Evolutionary conservation across 2,329 filamentous ascomycete genomes (phyloP).

Genomic region (Ophiostoma quercus): DNA sequence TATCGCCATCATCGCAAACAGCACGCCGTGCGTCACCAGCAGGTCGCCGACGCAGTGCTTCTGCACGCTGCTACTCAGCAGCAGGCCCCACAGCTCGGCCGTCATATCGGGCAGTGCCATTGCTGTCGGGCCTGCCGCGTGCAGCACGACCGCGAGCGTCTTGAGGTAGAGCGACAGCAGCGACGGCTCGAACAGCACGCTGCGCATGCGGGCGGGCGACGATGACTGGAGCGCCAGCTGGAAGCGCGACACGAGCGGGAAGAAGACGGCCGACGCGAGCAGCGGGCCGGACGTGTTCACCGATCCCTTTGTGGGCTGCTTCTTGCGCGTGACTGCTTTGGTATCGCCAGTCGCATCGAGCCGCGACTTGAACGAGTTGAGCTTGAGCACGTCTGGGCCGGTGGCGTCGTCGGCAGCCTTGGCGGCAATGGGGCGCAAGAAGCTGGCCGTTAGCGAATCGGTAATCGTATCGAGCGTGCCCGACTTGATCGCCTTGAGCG

Average conservation of each 20-base stretch:
- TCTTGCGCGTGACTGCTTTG: slow-evolving; percentile 23
- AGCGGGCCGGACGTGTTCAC: slow-evolving; percentile 74
- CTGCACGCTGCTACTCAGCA: slow-evolving; percentile 59
- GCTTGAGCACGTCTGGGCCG: slow-evolving; percentile 79
- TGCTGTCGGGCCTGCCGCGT: slow-evolving; percentile 76
- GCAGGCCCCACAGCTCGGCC: slow-evolving; percentile 74
- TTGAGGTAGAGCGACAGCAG: slow-evolving; percentile 77
- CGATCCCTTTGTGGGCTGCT: slow-evolving; percentile 43
- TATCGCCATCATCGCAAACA: slow-evolving; percentile 74
- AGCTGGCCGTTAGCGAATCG: slow-evolving; percentile 60
- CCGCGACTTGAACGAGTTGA: slow-evolving; percentile 80
- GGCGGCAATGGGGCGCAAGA: slow-evolving; percentile 77
- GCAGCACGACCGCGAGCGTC: slow-evolving; percentile 75
- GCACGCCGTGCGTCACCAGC: slow-evolving; percentile 62
- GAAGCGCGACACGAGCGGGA: slow-evolving; percentile 76
- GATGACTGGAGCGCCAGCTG: slow-evolving; percentile 52
- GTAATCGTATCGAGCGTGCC: slow-evolving; percentile 65
- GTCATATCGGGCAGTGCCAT: slow-evolving; percentile 74
- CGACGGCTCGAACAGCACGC: slow-evolving; percentile 66
- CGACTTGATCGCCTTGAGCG: slow-evolving; percentile 48
- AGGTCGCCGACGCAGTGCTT: slow-evolving; percentile 54
- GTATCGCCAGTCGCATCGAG: slow-evolving; percentile 38
- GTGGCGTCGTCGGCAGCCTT: slow-evolving; percentile 72
- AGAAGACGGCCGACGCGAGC: slow-evolving; percentile 75
- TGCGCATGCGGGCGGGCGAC: slow-evolving; percentile 41